Percentiles rank a stretch among this genome's conserved stretches.
These are phyloP conservation scores for Annulohypoxylon stygium DNA, from an alignment of 495 filamentous ascomycete genomes.

Conservation along the genomic window DNA sequence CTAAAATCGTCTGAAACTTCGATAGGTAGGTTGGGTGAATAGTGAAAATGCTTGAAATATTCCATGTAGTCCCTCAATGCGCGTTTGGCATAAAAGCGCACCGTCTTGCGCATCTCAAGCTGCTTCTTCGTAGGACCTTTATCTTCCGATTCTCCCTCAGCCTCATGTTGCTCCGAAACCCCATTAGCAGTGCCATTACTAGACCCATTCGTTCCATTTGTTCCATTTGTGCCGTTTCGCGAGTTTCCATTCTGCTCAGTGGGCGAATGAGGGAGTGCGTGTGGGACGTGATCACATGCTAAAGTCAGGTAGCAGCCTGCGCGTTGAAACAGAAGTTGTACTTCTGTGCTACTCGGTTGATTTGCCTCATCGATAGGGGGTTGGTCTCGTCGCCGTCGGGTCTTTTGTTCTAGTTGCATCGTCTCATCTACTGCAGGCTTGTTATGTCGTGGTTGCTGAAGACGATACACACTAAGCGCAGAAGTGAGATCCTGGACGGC, in stretches of 20 bases:
- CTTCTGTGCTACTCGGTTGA: conserved; percentile 78
- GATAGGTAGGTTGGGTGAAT: conserved; percentile 75
- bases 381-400: conserved; percentile 62
- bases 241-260: conserved; percentile 25
- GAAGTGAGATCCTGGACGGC: conserved; percentile 75
- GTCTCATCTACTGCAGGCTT: conserved; percentile 56
- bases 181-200: conserved; percentile 31
- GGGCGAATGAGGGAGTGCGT: conserved; percentile 57
- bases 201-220: conserved; percentile 18
- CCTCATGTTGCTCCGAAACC: conserved; percentile 19
- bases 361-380: conserved; percentile 73
- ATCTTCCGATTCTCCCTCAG: conserved; percentile 50
- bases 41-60: conserved; percentile 79
- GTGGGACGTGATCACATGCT: conserved; percentile 73
- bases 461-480: conserved; percentile 71
- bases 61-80: conserved; percentile 77
- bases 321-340: conserved; percentile 80
- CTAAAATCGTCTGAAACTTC: conserved; percentile 76
- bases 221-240: conserved; percentile 31
- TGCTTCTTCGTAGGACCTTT: conserved; percentile 61
- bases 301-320: conserved; percentile 79
- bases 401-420: conserved; percentile 53
- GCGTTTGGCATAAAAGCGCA: conserved; percentile 78
- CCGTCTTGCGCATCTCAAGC: conserved; percentile 72
- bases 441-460: conserved; percentile 59